Evolutionary conservation across 2,329 filamentous ascomycete genomes (phyloP), one percentile per base, ranked within the genome.

Genomic region (Epichloe brachyelytri): DNA sequence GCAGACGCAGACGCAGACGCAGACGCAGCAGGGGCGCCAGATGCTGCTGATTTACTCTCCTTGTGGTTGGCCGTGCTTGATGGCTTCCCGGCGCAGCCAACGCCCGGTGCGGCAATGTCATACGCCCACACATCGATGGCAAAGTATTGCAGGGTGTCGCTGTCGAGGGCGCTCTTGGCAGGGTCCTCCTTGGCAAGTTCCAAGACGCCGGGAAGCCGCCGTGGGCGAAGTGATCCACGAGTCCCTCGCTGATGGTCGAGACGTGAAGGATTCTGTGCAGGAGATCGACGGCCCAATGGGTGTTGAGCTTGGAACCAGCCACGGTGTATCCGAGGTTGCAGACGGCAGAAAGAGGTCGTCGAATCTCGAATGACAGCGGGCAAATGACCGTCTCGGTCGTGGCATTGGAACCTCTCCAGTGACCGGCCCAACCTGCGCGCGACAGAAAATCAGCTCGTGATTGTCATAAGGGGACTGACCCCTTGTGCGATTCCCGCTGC

Each of bases 251-350:
- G 56, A 86, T 72, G 30, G 68, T 67, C 4, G 80, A 76, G 8
- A 85, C 68, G 64, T 86, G 83, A 55, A 79, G 77, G 4, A 85
- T 65, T 22, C 83, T 79, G 64, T 86, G 83, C 48, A 86, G 66
- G 26, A 86, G 71, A 55, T 86, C 83, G 1, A 75, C 75, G 0
- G 78, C 82, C 73, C 79, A 86, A 71, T 77, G 86, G 39, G 74
- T 73, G 63, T 81, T 82, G 15, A 78, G 73, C 26, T 72, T 65
- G 4, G 71, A 74, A 12, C 67, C 66, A 5, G 79, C 71, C 7
- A 86, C 76, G 7, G 73, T 79, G 65, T 83, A 85, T 48, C 82
- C 83, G 17, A 75, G 68, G 26, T 71, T 73, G 63, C 83, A 86
- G 59, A 86, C 70, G 33, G 74, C 72, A 48, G 74, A 69, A 7